Percentiles rank a stretch among this genome's conserved stretches.
These are phyloP conservation scores for Candida xiaguanensis DNA, from an alignment of 805 yeast genomes.

Conservation along the genomic window DNA sequence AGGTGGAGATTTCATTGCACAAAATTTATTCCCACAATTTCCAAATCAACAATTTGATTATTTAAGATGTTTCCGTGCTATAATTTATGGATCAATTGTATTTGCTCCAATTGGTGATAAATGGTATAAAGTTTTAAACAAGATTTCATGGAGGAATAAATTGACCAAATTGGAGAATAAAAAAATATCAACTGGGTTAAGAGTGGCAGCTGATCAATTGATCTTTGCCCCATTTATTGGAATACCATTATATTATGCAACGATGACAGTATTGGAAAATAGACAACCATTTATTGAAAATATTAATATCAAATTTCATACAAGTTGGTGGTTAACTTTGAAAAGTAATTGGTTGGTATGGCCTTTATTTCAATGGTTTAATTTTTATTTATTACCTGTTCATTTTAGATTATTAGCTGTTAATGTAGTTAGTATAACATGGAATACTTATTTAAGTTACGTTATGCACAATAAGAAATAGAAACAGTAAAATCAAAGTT, in stretches of 20 bases:
- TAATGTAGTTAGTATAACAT: constrained; percentile 67
- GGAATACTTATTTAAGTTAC: constrained; percentile 78
- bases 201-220: constrained; percentile 70
- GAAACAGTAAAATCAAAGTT: too few species aligned
- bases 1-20: constrained; percentile 74
- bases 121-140: constrained; percentile 60
- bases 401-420: constrained; percentile 66
- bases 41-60: constrained; percentile 39
- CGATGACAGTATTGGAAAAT: constrained; percentile 63
- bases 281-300: constrained; percentile 36
- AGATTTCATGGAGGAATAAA: constrained; percentile 32
- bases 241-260: constrained; percentile 66
- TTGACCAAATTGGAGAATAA: constrained; percentile 4
- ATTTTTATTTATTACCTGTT: constrained; percentile 73
- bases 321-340: constrained; percentile 65
- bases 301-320: constrained; percentile 40
- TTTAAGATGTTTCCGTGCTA: constrained; percentile 58
- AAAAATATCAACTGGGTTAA: constrained; percentile 19
- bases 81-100: constrained; percentile 64
- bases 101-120: constrained; percentile 73
- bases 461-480: constrained; percentile 21
- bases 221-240: constrained; percentile 72
- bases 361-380: constrained; percentile 82
- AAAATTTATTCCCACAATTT: constrained; percentile 41
- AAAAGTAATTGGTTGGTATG: constrained; percentile 79